phyloP scores from a whole-genome alignment of 2,329 filamentous ascomycete genomes.

The Penicillium aurantiogriseum region DNA sequence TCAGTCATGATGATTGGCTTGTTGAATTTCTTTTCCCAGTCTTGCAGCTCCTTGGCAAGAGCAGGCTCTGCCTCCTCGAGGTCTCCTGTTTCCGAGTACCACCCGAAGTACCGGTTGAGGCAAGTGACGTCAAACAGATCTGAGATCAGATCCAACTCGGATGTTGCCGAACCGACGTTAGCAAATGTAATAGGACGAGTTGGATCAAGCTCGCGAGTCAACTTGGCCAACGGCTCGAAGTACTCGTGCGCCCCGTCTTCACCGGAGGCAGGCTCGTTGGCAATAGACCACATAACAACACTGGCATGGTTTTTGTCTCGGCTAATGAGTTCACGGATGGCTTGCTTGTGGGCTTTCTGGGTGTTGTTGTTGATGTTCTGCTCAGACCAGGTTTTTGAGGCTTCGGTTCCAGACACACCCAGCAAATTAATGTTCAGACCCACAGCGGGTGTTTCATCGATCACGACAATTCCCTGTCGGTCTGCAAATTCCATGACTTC shows the following conservation, averaged over 20 bases:
- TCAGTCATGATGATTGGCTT: constrained; percentile 34
- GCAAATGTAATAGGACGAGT: constrained; percentile 28
- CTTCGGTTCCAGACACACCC: no score
- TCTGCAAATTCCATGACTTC: constrained; percentile 33
- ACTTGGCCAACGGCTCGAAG: constrained; percentile 23
- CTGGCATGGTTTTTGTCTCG: constrained; percentile 31
- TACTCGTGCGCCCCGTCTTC: constrained; percentile 25
- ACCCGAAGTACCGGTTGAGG: constrained; percentile 33
- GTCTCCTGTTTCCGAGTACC: constrained; percentile 27
- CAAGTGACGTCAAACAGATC: constrained; percentile 31
- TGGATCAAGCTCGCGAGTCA: constrained; percentile 26
- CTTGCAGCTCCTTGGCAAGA: constrained; percentile 23
- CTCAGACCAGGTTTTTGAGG: no score
- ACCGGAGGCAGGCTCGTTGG: constrained; percentile 22
- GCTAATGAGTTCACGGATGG: constrained; percentile 24
- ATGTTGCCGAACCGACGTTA: constrained; percentile 13
- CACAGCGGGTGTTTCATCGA: no score
- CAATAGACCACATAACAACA: constrained; percentile 28
- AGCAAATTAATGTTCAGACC: no score
- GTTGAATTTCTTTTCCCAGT: constrained; percentile 25
- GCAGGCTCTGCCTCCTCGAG: constrained; percentile 22
- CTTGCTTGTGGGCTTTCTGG: constrained; percentile 21
- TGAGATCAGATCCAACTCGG: constrained; percentile 16
- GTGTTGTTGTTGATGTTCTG: constrained; percentile 1
- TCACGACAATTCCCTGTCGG: constrained; percentile 17